Conservation (phyloP, 129 eudicot species). For the Daucus carota region DH1_v3.0 NC_030382.2:39322501-39323000, state of each 20-base stretch:
- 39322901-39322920: neutral
- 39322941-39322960: neutral
- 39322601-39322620: neutral
- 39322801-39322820: neutral
- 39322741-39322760: neutral
- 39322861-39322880: too few relatives aligned
- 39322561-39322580: neutral
- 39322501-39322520: neutral
- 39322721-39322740: neutral
- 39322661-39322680: neutral
- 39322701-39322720: neutral
- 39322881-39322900: too few relatives aligned
- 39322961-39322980: neutral
- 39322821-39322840: neutral
- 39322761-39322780: neutral
- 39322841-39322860: neutral
- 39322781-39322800: neutral
- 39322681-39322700: neutral
- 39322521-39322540: conserved; percentile 77
- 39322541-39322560: conserved; percentile 28
- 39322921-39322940: neutral
- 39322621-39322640: neutral
- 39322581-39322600: neutral
- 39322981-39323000: neutral
- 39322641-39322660: neutral